Evolutionary conservation across 2,329 filamentous ascomycete species (phyloP).

Genomic region (Cryphonectria naterciae): DNA sequence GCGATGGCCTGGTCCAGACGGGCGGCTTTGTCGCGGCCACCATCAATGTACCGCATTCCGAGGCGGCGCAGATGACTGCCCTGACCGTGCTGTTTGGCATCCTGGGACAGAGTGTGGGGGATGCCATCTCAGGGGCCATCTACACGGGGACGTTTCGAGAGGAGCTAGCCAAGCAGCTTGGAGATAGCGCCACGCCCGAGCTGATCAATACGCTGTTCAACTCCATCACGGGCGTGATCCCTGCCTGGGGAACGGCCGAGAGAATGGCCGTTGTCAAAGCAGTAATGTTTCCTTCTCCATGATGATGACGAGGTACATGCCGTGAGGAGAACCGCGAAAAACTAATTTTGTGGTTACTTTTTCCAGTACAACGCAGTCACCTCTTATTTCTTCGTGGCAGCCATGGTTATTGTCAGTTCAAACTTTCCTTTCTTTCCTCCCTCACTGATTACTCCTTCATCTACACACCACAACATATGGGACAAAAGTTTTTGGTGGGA

Average conservation of each 20-base stretch:
- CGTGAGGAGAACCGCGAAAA: too few species aligned
- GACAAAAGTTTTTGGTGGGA: neutral
- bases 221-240: conserved; percentile 48
- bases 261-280: conserved; percentile 47
- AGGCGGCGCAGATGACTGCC: conserved; percentile 53
- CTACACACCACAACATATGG: neutral
- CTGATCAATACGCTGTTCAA: conserved; percentile 46
- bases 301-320: neutral
- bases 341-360: conserved; percentile 4
- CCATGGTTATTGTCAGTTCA: conserved; percentile 14
- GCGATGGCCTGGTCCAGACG: conserved; percentile 48
- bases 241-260: conserved; percentile 45
- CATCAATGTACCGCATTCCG: conserved; percentile 48
- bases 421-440: neutral
- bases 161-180: conserved; percentile 43
- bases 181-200: conserved; percentile 35
- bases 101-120: conserved; percentile 44
- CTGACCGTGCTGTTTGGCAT: conserved; percentile 48
- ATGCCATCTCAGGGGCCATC: conserved; percentile 52
- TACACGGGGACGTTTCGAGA: conserved; percentile 51
- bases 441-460: too few species aligned
- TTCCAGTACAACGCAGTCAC: conserved; percentile 20
- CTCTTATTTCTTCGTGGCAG: conserved; percentile 23
- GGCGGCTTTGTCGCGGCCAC: conserved; percentile 49
- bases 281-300: conserved; percentile 33